A percentile compares a stretch with the other conserved stretches of the same genome.
These are phyloP conservation scores for Rubroboletus pulcherrimus DNA, from an alignment of 768 basidiomycete species.

Conservation along the genomic window DNA sequence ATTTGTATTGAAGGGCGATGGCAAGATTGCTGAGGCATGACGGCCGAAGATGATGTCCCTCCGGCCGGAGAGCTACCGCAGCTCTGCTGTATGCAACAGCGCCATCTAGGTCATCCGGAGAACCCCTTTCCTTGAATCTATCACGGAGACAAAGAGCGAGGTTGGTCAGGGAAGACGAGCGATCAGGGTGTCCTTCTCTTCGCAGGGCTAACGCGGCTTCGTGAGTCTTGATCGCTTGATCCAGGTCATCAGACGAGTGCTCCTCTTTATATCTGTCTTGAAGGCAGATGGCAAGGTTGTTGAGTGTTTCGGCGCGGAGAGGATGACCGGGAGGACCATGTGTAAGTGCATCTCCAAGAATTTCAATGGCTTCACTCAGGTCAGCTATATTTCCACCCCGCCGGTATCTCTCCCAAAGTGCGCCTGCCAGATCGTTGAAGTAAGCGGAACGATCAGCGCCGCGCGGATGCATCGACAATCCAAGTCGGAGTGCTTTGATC, in stretches of 20 bases:
- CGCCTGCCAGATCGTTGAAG: conserved; percentile 7
- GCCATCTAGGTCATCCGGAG: not conserved
- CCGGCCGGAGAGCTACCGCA: not conserved
- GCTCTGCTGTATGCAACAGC: not conserved
- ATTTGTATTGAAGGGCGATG: not conserved
- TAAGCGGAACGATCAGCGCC: not conserved
- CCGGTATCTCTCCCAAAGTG: not conserved
- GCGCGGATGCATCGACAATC: not conserved
- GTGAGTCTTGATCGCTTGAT: conserved; percentile 6
- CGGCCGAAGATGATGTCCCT: not conserved
- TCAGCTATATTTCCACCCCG: not conserved
- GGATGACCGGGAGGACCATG: not conserved
- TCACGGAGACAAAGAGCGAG: conserved; percentile 1
- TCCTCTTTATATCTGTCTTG: not conserved
- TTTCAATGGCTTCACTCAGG: conserved; percentile 4
- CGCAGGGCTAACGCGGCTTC: conserved; percentile 4
- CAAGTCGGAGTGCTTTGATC: not conserved
- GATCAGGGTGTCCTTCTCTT: not conserved
- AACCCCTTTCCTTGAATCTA: not conserved
- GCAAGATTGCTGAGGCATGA: not conserved
- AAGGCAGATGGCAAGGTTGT: conserved; percentile 10
- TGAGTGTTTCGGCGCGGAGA: conserved; percentile 7
- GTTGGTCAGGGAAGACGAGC: conserved; percentile 1
- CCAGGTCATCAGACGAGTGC: not conserved
- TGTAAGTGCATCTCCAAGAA: not conserved